Evolutionary conservation across 2,329 filamentous ascomycete species (phyloP), one percentile per base, ranked within the genome.

Genomic region (Didymella exigua): DNA sequence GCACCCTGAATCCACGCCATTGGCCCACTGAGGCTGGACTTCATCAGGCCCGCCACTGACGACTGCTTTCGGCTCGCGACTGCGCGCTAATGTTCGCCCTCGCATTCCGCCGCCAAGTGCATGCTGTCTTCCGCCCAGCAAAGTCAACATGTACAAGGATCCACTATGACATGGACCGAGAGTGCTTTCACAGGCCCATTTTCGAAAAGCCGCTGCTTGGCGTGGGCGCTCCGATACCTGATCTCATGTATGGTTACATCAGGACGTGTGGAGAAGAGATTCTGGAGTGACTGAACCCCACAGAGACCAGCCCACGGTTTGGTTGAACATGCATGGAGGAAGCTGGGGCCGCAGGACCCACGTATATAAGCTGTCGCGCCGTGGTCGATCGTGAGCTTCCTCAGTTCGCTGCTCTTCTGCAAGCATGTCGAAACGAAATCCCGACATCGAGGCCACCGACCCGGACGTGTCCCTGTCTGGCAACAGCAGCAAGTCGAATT

Each of bases 111-210:
- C 37, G 62, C 65, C 63, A 66, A 66, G 61, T 48, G 30, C 24
- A 43, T 38, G 45, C 54, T 23, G 45, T 48, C 38, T 43, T 60
- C 61, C 50, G 65, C 65, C 65, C 43, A 64, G 63, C 50, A 45
- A 55, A 51, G 49, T 49, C 56, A 61, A 63, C 53, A 51, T 44
- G 43, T 45, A 48, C 36, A 42, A 44, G 34, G 59, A 52, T 57
- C 66, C 67, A 65, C 66, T 62, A 70, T 70, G 67, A 70, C 63
- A 68, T 70, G 41, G 48, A 54, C 58, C 58, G 59, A 63, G 62
- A 60, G 33, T 48, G 41, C 23, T 40, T 53, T 31, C 44, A 44
- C 54, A 53, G 40, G 46, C 47, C 40, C 49, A 56, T 51, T 9
- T 13, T 27, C 10, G 27, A 27, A 40, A 40, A 14, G 26, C 7